Evolutionary conservation across 2,329 filamentous ascomycete genomes (phyloP).

Genomic region (Neobulgaria alba): DNA sequence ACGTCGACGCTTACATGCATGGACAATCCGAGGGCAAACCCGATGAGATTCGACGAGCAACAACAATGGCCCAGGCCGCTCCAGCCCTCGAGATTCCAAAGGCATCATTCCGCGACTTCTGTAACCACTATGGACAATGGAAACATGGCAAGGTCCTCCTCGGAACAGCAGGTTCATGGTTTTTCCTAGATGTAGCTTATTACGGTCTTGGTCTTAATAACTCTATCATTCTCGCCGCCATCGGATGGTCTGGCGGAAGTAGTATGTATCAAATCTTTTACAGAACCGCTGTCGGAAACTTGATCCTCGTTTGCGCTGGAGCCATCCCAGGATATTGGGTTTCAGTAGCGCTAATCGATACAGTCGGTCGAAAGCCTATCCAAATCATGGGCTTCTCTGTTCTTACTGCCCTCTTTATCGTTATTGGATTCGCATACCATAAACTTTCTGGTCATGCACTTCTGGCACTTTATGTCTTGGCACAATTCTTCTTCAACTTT

Average conservation of each 20-base stretch:
- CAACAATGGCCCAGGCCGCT: slow-evolving; percentile 44
- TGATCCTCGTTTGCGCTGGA: slow-evolving; percentile 70
- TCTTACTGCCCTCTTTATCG: slow-evolving; percentile 52
- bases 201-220: slow-evolving; percentile 69
- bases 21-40: slow-evolving; percentile 54
- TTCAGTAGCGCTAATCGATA: slow-evolving; percentile 66
- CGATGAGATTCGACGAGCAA: slow-evolving; percentile 56
- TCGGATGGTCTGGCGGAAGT: slow-evolving; percentile 58
- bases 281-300: slow-evolving; percentile 67
- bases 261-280: slow-evolving; percentile 63
- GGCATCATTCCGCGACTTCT: slow-evolving; percentile 65
- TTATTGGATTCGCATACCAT: slow-evolving; percentile 54
- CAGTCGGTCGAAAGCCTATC: slow-evolving; percentile 69
- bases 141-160: slow-evolving; percentile 65
- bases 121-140: slow-evolving; percentile 58
- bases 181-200: slow-evolving; percentile 45
- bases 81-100: slow-evolving; percentile 55
- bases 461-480: slow-evolving; percentile 54
- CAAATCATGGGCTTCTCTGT: slow-evolving; percentile 56
- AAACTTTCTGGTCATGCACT: slow-evolving; percentile 41
- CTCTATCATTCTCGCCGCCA: slow-evolving; percentile 60
- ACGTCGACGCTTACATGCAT: slow-evolving; percentile 65
- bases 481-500: slow-evolving; percentile 61
- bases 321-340: slow-evolving; percentile 77
- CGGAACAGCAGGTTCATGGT: slow-evolving; percentile 81